A percentile compares a stretch with the other conserved stretches of the same genome.
Conservation (phyloP, 108 stramenopile genomes). For the Discostella pseudostelligera region DNA sequence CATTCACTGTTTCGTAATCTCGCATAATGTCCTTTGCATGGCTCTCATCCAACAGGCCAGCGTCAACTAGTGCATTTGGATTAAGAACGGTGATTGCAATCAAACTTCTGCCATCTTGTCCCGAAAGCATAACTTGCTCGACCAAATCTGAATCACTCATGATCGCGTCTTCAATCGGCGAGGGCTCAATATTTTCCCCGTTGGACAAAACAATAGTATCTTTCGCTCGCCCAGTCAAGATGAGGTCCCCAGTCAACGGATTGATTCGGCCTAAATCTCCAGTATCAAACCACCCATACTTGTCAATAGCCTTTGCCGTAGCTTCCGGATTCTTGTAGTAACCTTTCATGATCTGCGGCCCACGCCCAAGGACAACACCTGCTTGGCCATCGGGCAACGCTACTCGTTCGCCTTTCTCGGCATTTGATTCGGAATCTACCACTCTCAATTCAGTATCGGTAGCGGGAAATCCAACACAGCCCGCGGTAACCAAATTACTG, state of each 20-base stretch:
- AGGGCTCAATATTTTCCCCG: conserved; percentile 66
- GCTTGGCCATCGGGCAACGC: conserved; percentile 35
- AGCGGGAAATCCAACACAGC: conserved; percentile 57
- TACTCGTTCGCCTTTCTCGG: conserved; percentile 23
- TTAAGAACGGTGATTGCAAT: conserved; percentile 80
- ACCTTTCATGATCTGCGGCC: conserved; percentile 75
- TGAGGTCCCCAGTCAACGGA: conserved; percentile 59
- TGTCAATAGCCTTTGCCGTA: conserved; percentile 53
- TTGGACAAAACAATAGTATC: conserved; percentile 77
- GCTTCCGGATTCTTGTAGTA: conserved; percentile 79
- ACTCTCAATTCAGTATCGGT: conserved; percentile 58
- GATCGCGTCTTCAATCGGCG: conserved; percentile 68
- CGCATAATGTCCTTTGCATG: conserved; percentile 49
- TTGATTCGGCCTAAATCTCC: conserved; percentile 70
- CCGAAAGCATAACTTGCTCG: conserved; percentile 93
- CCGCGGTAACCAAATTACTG: conserved; percentile 49
- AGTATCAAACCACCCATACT: conserved; percentile 73
- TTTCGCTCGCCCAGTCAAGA: conserved; percentile 68
- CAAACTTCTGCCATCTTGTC: conserved; percentile 86
- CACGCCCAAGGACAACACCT: conserved; percentile 62
- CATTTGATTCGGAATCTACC: conserved; percentile 47
- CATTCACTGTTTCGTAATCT: conserved; percentile 66
- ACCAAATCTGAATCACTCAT: conserved; percentile 60
- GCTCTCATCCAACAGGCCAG: conserved; percentile 56
- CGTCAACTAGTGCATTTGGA: conserved; percentile 62